Evolutionary conservation across 441 rosid genomes (phyloP).

Genomic region (Adansonia grandidieri): DNA sequence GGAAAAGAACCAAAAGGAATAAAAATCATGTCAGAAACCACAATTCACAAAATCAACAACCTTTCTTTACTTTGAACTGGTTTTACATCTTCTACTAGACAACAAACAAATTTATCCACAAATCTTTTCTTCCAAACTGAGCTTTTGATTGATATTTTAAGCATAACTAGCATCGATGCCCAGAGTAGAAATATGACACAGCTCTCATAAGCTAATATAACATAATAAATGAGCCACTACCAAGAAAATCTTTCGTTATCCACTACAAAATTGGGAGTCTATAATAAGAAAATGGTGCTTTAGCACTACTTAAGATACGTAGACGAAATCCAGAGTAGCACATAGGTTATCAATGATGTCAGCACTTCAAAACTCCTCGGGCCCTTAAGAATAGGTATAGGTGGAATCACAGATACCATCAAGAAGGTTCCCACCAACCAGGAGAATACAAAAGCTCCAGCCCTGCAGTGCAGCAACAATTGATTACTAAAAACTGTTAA

Average conservation of each 20-base stretch:
- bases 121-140: slow-evolving; percentile 21
- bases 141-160: background rate
- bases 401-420: slow-evolving; percentile 89
- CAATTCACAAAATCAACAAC: slow-evolving; percentile 5
- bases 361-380: slow-evolving; percentile 81
- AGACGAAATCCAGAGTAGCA: slow-evolving; percentile 88
- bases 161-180: slow-evolving; percentile 21
- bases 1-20: background rate
- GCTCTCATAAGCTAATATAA: slow-evolving; percentile 7
- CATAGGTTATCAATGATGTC: slow-evolving; percentile 76
- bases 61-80: slow-evolving; percentile 1
- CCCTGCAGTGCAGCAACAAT: slow-evolving; percentile 58
- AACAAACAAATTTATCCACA: slow-evolving; percentile 23
- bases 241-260: slow-evolving; percentile 23
- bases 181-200: slow-evolving; percentile 20
- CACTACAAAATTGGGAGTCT: slow-evolving; percentile 37
- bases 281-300: slow-evolving; percentile 23
- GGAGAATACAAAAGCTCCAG: slow-evolving; percentile 74
- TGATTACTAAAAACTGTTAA: slow-evolving; percentile 18
- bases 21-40: slow-evolving; percentile 17
- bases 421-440: slow-evolving; percentile 95
- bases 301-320: slow-evolving; percentile 67
- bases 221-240: slow-evolving; percentile 27
- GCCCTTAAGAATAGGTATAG: slow-evolving; percentile 75
- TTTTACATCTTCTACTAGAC: slow-evolving; percentile 26